Base-by-base conservation (phyloP, 2,329 filamentous ascomycete genomes). In the Alternaria angustiovoidea region DNA sequence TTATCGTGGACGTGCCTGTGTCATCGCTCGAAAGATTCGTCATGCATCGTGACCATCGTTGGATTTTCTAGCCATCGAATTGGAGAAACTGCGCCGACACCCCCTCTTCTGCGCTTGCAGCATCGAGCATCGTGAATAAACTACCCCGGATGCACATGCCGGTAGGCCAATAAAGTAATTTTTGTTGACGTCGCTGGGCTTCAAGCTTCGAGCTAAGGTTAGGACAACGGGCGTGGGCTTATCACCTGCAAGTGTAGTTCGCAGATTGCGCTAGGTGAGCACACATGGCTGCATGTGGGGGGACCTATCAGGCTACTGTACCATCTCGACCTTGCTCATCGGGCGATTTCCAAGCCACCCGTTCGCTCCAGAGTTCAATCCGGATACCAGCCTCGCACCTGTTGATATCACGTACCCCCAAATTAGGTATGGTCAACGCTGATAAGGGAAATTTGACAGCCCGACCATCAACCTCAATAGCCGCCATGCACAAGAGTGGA, bases 401-500 rank as follows among this genome's bases (percentile, higher is more conserved):
- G 34, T 30, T 43, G 36, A 54, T 38, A 43, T 41, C 24, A 30
- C 38, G 39, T 16, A 24, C 12, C 20, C 39, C 38, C 36, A 22
- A 20, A 48, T 54, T 44, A 24, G 36, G 56, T 26, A 46, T 38
- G 39, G 18, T 41, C 42, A 22, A 26, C 26, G 36, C 11, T 30
- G 32, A 38, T 34, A 58, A 47, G 34, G 34, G 49, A 54, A 30
- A 58, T 54, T 42, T 46, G 56, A 58, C 56, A 58, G 49, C 36
- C 28, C 46, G 32, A 26, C 22, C 38, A 30, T 38, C 22, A 18
- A 36, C 28, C 48, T 46, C 38, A 34, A 55, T 59, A 51, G 44
- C 51, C 51, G 57, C 30, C 36, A 59, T 55, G 51, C 51, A 55
- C 38, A 16, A 55, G 38, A 49, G 56, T 55, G 57, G 51, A 46